Conservation (phyloP, 2,329 filamentous ascomycete genomes). For the Ophiostoma quercus region DNA sequence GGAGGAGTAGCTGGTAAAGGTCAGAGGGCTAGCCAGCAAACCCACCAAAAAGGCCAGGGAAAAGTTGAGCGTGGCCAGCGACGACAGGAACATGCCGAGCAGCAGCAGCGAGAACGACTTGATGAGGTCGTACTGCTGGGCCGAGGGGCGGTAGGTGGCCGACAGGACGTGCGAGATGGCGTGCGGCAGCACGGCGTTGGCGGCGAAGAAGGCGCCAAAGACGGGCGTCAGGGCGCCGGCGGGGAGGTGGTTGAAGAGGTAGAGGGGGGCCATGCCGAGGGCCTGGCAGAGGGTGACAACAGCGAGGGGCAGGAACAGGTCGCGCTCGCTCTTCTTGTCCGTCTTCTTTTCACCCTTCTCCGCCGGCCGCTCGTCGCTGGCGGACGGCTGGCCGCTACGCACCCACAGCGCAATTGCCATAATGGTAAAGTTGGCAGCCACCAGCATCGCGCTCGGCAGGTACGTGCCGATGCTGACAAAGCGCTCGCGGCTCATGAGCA, state of each 20-base stretch:
- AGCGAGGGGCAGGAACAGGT: slow-evolving; percentile 66
- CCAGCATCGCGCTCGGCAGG: slow-evolving; percentile 91
- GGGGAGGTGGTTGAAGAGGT: slow-evolving; percentile 73
- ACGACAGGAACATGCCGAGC: slow-evolving; percentile 84
- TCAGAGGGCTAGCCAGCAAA: slow-evolving; percentile 69
- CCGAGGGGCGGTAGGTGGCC: slow-evolving; percentile 48
- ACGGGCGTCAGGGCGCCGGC: slow-evolving; percentile 56
- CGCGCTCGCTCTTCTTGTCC: slow-evolving; percentile 43
- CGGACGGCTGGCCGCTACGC: slow-evolving; percentile 61
- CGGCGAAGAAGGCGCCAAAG: slow-evolving; percentile 53
- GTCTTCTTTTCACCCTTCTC: slow-evolving; percentile 31
- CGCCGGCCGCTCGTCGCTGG: not conserved
- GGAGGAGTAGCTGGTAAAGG: slow-evolving; percentile 57
- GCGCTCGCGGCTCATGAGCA: slow-evolving; percentile 82
- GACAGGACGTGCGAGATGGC: slow-evolving; percentile 53
- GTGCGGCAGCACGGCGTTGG: slow-evolving; percentile 54
- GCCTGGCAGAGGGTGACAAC: slow-evolving; percentile 70
- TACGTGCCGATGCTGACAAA: slow-evolving; percentile 99
- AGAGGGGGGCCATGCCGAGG: slow-evolving; percentile 73
- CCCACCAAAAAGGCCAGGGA: slow-evolving; percentile 82
- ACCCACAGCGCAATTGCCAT: slow-evolving; percentile 95
- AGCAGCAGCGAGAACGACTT: slow-evolving; percentile 91
- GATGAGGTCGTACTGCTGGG: slow-evolving; percentile 69
- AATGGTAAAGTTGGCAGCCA: slow-evolving; percentile 91
- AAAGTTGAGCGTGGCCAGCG: slow-evolving; percentile 94